phyloP scores from a whole-genome alignment of 2,329 filamentous ascomycete genomes.

The Rosellinia necatrix region DNA sequence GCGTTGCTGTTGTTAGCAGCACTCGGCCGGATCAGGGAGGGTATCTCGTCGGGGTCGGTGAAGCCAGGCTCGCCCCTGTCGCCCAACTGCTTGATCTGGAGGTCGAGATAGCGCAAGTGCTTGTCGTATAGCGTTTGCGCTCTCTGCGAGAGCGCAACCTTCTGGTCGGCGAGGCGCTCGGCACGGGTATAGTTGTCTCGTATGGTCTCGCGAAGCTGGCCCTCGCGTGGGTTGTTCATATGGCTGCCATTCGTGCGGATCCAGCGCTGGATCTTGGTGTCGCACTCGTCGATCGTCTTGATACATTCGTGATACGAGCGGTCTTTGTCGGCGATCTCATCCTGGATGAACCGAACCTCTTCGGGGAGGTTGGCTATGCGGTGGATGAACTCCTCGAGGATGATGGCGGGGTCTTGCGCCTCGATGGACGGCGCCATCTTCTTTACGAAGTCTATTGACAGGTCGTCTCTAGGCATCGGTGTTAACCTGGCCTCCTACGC shows the following conservation, averaged over 20 bases:
- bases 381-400: conserved; percentile 80
- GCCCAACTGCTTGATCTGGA: conserved; percentile 64
- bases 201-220: conserved; percentile 67
- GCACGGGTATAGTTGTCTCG: conserved; percentile 70
- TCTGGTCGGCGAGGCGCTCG: conserved; percentile 74
- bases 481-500: conserved; percentile 54
- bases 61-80: conserved; percentile 66
- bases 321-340: conserved; percentile 83
- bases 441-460: conserved; percentile 71
- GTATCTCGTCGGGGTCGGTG: conserved; percentile 65
- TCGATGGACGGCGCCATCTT: conserved; percentile 65
- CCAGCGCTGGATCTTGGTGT: conserved; percentile 78
- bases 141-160: conserved; percentile 71
- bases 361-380: conserved; percentile 78
- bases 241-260: conserved; percentile 78
- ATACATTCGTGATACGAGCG: conserved; percentile 70
- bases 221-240: conserved; percentile 75
- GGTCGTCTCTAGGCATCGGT: conserved; percentile 74
- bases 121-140: conserved; percentile 64
- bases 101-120: conserved; percentile 65
- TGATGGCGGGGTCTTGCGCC: conserved; percentile 66
- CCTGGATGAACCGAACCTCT: conserved; percentile 81
- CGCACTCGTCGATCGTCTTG: conserved; percentile 71
- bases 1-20: conserved; percentile 58
- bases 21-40: conserved; percentile 64